Percentiles rank a stretch among this genome's conserved stretches.
Evolutionary conservation across 768 basidiomycete genomes (phyloP).

Genomic region (Phanerodontia chrysosporium): DNA sequence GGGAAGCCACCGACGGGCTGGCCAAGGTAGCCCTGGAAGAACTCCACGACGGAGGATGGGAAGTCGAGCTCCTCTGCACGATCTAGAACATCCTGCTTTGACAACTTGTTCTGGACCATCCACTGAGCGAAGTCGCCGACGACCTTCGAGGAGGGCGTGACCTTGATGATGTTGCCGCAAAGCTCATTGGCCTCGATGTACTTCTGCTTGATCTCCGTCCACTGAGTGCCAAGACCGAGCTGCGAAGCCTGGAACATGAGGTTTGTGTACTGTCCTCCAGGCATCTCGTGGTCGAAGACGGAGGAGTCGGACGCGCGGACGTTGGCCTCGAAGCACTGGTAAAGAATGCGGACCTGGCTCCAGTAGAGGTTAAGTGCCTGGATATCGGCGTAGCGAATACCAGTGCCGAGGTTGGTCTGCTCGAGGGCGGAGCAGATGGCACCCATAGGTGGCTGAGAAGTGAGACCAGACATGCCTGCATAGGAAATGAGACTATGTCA

Average conservation of each 20-base stretch:
- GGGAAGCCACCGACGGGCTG: constrained; percentile 99
- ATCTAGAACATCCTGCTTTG: constrained; percentile 80
- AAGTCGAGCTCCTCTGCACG: constrained; percentile 92
- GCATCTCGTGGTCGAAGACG: constrained; percentile 99
- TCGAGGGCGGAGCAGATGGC: constrained; percentile 93
- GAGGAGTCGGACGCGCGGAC: constrained; percentile 96
- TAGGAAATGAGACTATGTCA: neutral
- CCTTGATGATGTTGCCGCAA: constrained; percentile 98
- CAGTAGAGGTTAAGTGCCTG: constrained; percentile 97
- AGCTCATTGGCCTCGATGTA: constrained; percentile 98
- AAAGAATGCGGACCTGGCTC: constrained; percentile 94
- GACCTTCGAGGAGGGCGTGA: constrained; percentile 98
- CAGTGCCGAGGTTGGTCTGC: constrained; percentile 90
- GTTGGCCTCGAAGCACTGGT: constrained; percentile 97
- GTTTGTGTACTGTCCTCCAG: constrained; percentile 94
- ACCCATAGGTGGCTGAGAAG: constrained; percentile 99
- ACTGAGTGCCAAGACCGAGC: constrained; percentile 94
- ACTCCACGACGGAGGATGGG: constrained; percentile 95
- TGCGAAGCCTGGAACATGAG: constrained; percentile 99
- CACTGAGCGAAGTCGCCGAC: constrained; percentile 99
- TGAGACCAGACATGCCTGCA: constrained; percentile 94
- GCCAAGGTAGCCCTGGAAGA: constrained; percentile 99
- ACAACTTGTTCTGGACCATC: constrained; percentile 94
- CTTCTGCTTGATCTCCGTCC: constrained; percentile 97
- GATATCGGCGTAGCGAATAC: constrained; percentile 95